Base-by-base conservation (phyloP, 169 alveolate genomes). In the Toxoplasma gondii region DNA sequence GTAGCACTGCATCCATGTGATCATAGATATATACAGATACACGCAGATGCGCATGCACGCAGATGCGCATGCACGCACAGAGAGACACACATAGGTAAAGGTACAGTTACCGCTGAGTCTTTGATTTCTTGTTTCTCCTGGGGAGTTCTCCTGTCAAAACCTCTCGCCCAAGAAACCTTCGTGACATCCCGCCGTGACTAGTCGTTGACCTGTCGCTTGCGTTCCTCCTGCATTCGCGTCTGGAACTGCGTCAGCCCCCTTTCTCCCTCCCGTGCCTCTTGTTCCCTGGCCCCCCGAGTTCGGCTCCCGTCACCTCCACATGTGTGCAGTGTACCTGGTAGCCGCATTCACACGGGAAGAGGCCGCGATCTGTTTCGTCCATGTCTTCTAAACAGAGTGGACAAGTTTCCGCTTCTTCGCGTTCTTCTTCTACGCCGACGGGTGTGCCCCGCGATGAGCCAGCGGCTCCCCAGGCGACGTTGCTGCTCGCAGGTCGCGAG, bases 321-420 rank as follows among this genome's bases (percentile, higher is more conserved):
- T 49, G 58, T 49, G 58, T 49, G 58, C 58, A 49, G 41, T 67
- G 27, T 38, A 83, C 96, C 95, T 98, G 99, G 93, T 97, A 98
- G 49, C 99, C 99, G 93, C 99, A 98, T 49, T 96, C 97, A 93
- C 99, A 98, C 39, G 99, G 99, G 86, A 90, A 98, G 74, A 98
- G 97, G 91, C 96, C 97, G 84, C 98, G 94, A 87, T 98, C 99
- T 0, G 99, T 97, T 81, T 97, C 99, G 92, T 98, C 99, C 94
- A 98, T 88, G n/a, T 95, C 97, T 88, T 98, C 99, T 95, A 98
- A 97, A 92, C 99, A 98, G 67, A 98, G 91, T 12, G 99, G 99
- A 87, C 99, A 98, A 29, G 94, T 91, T 36, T 78, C 92, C 38
- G 88, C 87, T 45, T 93, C 95, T 58, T 93, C 95, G 74, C 84